Percentiles rank a stretch among this genome's conserved stretches.
Conservation (phyloP, 345 rosid species). For the Viola odorata region DNA sequence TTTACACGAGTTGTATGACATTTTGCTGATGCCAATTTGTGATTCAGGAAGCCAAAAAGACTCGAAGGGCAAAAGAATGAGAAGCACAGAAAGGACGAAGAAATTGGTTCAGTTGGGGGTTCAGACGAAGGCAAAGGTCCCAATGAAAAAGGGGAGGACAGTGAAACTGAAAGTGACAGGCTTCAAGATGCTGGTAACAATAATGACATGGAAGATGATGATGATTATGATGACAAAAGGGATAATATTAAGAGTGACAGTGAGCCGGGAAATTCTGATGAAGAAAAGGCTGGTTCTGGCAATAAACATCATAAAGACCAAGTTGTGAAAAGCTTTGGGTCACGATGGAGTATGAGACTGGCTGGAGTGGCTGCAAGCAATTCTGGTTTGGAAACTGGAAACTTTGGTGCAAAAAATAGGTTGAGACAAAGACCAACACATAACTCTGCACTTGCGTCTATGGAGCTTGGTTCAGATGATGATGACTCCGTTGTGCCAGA, state of each 20-base stretch:
- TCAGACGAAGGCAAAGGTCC: conserved; percentile 13
- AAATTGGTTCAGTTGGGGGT: conserved; percentile 12
- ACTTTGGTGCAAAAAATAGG: conserved; percentile 34
- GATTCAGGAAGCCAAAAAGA: conserved; percentile 35
- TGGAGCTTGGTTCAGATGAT: conserved; percentile 34
- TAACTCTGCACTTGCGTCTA: conserved; percentile 45
- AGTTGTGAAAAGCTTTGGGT: conserved; percentile 21
- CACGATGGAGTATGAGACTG: conserved; percentile 28
- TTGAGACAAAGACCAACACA: conserved; percentile 51
- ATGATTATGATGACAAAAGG: conserved; percentile 18
- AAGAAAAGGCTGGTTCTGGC: conserved; percentile 5
- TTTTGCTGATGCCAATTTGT: conserved; percentile 9
- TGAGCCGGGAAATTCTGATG: conserved; percentile 19
- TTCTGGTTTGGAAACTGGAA: conserved; percentile 26
- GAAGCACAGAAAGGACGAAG: conserved; percentile 17
- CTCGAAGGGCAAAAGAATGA: conserved; percentile 23
- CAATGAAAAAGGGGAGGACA: conserved; percentile 12
- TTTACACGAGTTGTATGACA: no score
- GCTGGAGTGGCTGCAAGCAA: conserved; percentile 21
- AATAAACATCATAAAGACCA: conserved; percentile 8
- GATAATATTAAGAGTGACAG: conserved; percentile 13
- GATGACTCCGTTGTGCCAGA: not conserved
- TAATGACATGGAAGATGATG: not conserved
- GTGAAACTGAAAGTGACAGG: conserved; percentile 27
- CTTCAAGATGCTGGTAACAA: conserved; percentile 18